These are phyloP conservation scores for Ambrosia trifida DNA, from an alignment of 129 eudicot species.

Conservation along the genomic window DNA sequence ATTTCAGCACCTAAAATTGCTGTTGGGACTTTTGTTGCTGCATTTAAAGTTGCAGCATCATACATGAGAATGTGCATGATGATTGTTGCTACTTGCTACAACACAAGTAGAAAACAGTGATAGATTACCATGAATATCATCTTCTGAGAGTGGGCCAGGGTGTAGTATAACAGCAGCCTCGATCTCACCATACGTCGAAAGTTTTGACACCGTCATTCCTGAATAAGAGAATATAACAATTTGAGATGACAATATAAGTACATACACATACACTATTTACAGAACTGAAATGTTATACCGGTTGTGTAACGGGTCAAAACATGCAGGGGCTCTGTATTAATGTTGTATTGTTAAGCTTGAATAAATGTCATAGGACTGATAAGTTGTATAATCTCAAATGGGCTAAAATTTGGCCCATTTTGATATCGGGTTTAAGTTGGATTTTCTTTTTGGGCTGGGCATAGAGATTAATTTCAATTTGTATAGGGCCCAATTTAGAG, in stretches of 20 bases:
- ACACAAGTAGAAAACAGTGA: neutral
- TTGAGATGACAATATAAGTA: neutral
- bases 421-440: too few relatives aligned
- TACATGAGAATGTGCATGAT: neutral
- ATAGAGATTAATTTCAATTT: too few relatives aligned
- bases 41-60: neutral
- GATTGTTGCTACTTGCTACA: neutral
- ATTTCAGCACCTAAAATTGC: slow-evolving; percentile 57
- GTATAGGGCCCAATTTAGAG: too few relatives aligned
- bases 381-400: too few relatives aligned
- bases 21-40: slow-evolving; percentile 50
- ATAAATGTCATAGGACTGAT: too few relatives aligned
- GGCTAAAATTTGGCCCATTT: too few relatives aligned
- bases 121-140: slow-evolving; percentile 44
- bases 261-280: neutral
- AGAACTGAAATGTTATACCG: neutral
- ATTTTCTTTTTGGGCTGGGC: too few relatives aligned
- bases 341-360: too few relatives aligned
- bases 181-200: slow-evolving; percentile 45
- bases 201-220: slow-evolving; percentile 40
- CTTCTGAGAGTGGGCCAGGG: slow-evolving; percentile 40
- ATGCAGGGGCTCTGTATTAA: too few relatives aligned
- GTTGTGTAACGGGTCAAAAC: neutral
- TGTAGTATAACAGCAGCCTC: slow-evolving; percentile 58
- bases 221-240: neutral